Conservation (phyloP, 257 asterid species). For the Haberlea rhodopensis region DNA sequence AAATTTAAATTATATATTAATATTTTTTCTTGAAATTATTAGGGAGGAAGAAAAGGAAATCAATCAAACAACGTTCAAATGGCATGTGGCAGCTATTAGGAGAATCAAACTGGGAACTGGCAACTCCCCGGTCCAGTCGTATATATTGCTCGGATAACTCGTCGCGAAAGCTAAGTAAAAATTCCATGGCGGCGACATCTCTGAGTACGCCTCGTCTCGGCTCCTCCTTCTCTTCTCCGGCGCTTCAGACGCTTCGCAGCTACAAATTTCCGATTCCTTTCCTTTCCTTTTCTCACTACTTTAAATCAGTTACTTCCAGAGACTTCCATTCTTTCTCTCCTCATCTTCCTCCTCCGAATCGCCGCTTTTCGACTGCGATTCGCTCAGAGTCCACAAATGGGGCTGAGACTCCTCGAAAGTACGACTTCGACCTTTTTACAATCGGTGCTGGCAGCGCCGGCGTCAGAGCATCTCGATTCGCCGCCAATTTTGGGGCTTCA, state of each 20-base stretch:
- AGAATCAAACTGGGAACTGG: too few species aligned
- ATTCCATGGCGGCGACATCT: slow-evolving; percentile 71
- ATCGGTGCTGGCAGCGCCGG: slow-evolving; percentile 99
- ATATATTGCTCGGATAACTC: too few species aligned
- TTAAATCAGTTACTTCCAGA: slow-evolving; percentile 26
- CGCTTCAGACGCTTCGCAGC: slow-evolving; percentile 40
- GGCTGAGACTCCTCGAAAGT: slow-evolving; percentile 43
- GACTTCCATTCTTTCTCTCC: slow-evolving; percentile 23
- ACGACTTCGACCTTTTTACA: slow-evolving; percentile 88
- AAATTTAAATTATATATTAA: too few species aligned
- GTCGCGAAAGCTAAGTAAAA: too few species aligned
- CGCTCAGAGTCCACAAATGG: slow-evolving; percentile 63
- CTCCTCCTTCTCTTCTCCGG: slow-evolving; percentile 43
- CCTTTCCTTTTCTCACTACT: slow-evolving; percentile 30
- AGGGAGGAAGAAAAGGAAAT: too few species aligned
- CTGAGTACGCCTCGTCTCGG: slow-evolving; percentile 57
- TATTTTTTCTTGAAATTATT: too few species aligned
- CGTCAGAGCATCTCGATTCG: slow-evolving; percentile 93
- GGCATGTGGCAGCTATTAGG: too few species aligned
- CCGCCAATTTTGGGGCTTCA: slow-evolving; percentile 84
- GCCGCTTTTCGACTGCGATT: slow-evolving; percentile 40
- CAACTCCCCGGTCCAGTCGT: too few species aligned
- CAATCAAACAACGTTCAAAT: too few species aligned
- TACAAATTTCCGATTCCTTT: slow-evolving; percentile 38
- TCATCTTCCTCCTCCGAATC: slow-evolving; percentile 31